These are phyloP conservation scores for Malassezia cuniculi DNA, from an alignment of 1,284 basidiomycete genomes.

Conservation along the genomic window DNA sequence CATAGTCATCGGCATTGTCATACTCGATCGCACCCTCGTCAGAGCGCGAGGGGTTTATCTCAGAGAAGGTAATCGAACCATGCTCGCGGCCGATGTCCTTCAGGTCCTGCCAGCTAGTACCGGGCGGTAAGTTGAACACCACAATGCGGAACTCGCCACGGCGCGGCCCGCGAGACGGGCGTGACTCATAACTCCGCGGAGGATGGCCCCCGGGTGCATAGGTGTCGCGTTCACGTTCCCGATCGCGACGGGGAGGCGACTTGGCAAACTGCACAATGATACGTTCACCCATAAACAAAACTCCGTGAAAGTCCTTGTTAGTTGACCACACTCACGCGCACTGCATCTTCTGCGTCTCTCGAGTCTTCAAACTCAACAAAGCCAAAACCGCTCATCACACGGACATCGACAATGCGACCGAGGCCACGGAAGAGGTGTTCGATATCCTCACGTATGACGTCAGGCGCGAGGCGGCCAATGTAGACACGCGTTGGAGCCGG, in stretches of 20 bases:
- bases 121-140: slow-evolving; percentile 62
- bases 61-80: slow-evolving; percentile 49
- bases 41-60: slow-evolving; percentile 35
- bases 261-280: slow-evolving; percentile 41
- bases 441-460: slow-evolving; percentile 33
- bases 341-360: slow-evolving; percentile 41
- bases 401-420: slow-evolving; percentile 28
- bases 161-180: slow-evolving; percentile 23
- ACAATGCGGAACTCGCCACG: slow-evolving; percentile 38
- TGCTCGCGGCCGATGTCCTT: slow-evolving; percentile 92
- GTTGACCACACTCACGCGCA: slow-evolving; percentile 17
- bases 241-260: slow-evolving; percentile 16
- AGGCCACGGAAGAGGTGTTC: slow-evolving; percentile 41
- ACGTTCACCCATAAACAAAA: slow-evolving; percentile 40
- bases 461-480: slow-evolving; percentile 33
- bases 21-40: slow-evolving; percentile 43
- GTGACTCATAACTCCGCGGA: slow-evolving; percentile 12
- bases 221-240: slow-evolving; percentile 12
- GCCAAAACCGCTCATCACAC: slow-evolving; percentile 41
- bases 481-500: slow-evolving; percentile 33
- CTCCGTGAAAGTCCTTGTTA: slow-evolving; percentile 35
- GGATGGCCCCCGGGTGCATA: slow-evolving; percentile 11
- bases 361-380: slow-evolving; percentile 42
- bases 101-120: slow-evolving; percentile 91
- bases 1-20: slow-evolving; percentile 40